Evolutionary conservation across 2,329 filamentous ascomycete genomes (phyloP).

Genomic region (Alternaria infectoria): DNA sequence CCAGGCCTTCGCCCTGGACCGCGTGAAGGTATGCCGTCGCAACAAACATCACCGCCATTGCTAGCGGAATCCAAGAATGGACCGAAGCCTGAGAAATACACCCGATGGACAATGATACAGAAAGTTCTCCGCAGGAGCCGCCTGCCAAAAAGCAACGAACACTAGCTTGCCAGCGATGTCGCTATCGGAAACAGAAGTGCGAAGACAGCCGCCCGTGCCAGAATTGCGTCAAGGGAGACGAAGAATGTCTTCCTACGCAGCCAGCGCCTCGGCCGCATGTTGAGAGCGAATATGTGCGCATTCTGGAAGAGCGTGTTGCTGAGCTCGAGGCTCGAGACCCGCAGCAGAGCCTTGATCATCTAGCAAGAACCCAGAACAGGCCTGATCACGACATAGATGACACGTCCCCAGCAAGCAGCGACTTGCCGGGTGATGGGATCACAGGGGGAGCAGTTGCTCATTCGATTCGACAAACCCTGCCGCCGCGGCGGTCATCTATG

Average conservation of each 20-base stretch:
- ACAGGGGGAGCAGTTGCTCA: not conserved
- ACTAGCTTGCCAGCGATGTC: constrained; percentile 63
- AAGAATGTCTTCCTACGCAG: constrained; percentile 61
- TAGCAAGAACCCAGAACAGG: not conserved
- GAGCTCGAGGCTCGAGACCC: constrained; percentile 23
- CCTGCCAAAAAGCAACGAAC: constrained; percentile 20
- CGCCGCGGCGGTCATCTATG: constrained; percentile 2
- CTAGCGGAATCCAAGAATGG: not conserved
- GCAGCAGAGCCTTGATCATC: constrained; percentile 21
- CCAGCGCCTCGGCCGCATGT: constrained; percentile 16
- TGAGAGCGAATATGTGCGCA: constrained; percentile 26
- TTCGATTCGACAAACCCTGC: not conserved
- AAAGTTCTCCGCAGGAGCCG: constrained; percentile 7
- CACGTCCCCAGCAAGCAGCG: constrained; percentile 1
- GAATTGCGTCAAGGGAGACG: constrained; percentile 80
- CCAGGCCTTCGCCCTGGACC: not conserved
- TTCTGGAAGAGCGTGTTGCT: constrained; percentile 22
- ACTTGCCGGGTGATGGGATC: not conserved
- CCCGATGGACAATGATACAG: not conserved
- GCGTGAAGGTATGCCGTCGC: not conserved
- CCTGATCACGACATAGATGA: not conserved
- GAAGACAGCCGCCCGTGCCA: constrained; percentile 26
- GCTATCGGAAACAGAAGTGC: constrained; percentile 32
- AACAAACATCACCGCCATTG: not conserved
- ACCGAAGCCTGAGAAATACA: not conserved